phyloP scores from a whole-genome alignment of 129 eudicot species.

The Flaveria trinervia region DNA sequence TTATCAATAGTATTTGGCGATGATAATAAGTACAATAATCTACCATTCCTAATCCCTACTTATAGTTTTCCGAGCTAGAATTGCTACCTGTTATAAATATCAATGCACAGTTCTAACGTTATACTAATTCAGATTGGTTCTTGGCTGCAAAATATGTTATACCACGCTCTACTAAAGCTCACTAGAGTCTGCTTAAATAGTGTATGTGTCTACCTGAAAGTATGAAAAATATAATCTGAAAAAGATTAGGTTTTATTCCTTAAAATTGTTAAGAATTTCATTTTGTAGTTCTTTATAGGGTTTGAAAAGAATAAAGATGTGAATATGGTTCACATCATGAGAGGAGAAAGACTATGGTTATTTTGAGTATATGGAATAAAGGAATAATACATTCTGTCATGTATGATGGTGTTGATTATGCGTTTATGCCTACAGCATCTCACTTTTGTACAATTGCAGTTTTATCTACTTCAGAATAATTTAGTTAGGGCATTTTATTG shows the following conservation, averaged over 20 bases:
- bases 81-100: not conserved
- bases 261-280: not conserved
- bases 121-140: not conserved
- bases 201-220: not conserved
- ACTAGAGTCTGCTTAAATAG: not conserved
- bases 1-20: not conserved
- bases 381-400: not conserved
- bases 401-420: not conserved
- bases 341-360: not conserved
- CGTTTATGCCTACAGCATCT: not conserved
- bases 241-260: conserved; percentile 17
- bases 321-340: conserved; percentile 8
- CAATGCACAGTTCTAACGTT: not conserved
- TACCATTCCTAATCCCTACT: not conserved
- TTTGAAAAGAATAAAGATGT: conserved; percentile 15
- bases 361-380: not conserved
- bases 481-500: not conserved
- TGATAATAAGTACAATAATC: not conserved
- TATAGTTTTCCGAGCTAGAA: not conserved
- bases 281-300: not conserved
- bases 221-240: not conserved
- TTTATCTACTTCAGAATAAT: not conserved
- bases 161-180: not conserved
- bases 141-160: conserved; percentile 16
- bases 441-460: conserved; percentile 7